Conservation (phyloP, 352 stramenopile species). For the Globisporangium camurandrum region DNA sequence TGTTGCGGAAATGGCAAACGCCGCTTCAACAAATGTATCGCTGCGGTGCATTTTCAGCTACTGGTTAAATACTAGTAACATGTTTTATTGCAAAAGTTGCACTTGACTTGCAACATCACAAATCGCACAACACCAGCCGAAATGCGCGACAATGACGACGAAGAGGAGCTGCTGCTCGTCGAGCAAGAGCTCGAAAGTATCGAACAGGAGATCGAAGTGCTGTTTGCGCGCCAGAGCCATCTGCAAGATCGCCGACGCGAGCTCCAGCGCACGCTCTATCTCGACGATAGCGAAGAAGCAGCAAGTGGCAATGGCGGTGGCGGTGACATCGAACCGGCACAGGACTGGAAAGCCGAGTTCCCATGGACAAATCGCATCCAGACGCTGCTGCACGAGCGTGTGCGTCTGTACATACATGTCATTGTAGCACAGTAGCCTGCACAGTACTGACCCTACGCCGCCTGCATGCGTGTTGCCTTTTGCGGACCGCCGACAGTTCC, state of each 20-base stretch:
- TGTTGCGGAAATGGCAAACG: not conserved
- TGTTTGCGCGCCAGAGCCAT: constrained; percentile 46
- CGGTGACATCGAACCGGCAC: not conserved
- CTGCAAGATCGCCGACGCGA: constrained; percentile 38
- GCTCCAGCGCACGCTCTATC: constrained; percentile 25
- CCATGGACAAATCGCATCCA: constrained; percentile 32
- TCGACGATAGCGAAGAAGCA: constrained; percentile 4
- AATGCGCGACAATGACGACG: constrained; percentile 10
- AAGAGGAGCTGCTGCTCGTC: constrained; percentile 36
- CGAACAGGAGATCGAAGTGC: constrained; percentile 39
- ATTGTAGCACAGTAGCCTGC: not conserved
- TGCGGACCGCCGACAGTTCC: too few species aligned
- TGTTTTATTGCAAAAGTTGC: too few species aligned
- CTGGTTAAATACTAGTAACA: too few species aligned
- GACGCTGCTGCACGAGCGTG: constrained; percentile 19
- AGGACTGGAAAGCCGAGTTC: constrained; percentile 35
- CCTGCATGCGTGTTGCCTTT: too few species aligned
- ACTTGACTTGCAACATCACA: not conserved
- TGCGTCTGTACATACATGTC: not conserved
- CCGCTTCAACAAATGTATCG: not conserved
- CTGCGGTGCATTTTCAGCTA: too few species aligned
- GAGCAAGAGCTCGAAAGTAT: constrained; percentile 47
- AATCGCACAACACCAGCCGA: not conserved
- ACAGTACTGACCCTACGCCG: too few species aligned
- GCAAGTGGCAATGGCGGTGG: not conserved